Evolutionary conservation across 78 protist species (phyloP), one percentile per base, ranked within the genome.

Genomic region (Dictyostelium citrinum): DNA sequence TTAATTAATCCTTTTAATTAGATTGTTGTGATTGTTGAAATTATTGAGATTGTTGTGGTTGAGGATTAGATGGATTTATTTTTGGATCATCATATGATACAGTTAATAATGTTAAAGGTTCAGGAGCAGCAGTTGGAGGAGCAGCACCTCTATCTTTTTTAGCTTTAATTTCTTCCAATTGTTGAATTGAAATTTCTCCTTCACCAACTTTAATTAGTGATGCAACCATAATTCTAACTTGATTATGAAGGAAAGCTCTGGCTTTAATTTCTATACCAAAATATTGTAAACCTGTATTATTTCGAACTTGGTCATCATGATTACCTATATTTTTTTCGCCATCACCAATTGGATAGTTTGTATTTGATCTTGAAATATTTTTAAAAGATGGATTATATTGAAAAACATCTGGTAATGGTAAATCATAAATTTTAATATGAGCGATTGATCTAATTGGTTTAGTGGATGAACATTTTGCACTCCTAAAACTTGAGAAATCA

Each of bases 261-360:
- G 86, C 93, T 39, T 88, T 88, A 2, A 88, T 78, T 49, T 88
- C 93, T 2, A 88, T 68, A 16, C 93, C 93, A 20, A 88, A n/a
- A 49, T 71, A 84, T 41, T 84, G 91, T 22, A 39, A 27, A 16
- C 55, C 67, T 3, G 5, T 10, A 2, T 39, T 39, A 8, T 37
- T 51, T 7, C 35, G 5, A 70, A 11, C 5, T 12, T 1, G 3
- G 14, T 14, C 22, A 14, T 49, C 58, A 49, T 14, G 22, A 72
- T 72, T 70, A 31, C 20, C 17, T 31, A 31, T 84, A 22, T 86
- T 88, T 0, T 61, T 64, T 67, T 77, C 84, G 1, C 68, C 49
- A n/a, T 84, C 84, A 17, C 80, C 22, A 49, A 51, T 75, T 41
- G 77, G 91, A 10, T n/a, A 27, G 1, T 35, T 41, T 9, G 14